Conservation (phyloP, 371 early-diverging fungal genomes). For the Apophysomyces variabilis region DNA sequence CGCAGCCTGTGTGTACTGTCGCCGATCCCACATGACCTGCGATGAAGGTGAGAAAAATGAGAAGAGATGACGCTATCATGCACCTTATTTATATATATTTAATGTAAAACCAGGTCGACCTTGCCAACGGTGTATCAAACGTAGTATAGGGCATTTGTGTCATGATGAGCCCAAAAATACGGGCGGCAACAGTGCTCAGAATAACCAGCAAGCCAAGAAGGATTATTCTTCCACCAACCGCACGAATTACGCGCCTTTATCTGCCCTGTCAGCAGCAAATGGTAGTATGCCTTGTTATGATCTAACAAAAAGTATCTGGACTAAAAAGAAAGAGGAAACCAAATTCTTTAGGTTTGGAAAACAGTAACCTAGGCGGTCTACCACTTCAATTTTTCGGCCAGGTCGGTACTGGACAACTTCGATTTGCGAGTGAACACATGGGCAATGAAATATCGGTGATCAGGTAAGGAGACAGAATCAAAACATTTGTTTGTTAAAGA, state of each 20-base stretch:
- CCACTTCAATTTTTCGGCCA: conserved; percentile 52
- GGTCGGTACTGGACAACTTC: conserved; percentile 63
- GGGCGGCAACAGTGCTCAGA: background rate
- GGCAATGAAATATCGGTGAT: conserved; percentile 84
- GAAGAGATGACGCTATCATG: background rate
- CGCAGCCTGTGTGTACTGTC: conserved; percentile 77
- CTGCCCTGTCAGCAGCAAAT: conserved; percentile 23
- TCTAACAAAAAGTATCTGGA: background rate
- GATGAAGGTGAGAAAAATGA: conserved; percentile 49
- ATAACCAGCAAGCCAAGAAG: conserved; percentile 15
- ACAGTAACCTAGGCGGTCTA: conserved; percentile 40
- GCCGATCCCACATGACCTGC: conserved; percentile 86
- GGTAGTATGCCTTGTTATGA: conserved; percentile 10
- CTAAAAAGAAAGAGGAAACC: background rate
- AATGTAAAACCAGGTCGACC: conserved; percentile 63
- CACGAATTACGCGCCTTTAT: conserved; percentile 11
- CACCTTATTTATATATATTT: background rate
- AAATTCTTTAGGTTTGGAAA: conserved; percentile 20
- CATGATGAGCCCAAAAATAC: conserved; percentile 57
- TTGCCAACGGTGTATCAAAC: conserved; percentile 89
- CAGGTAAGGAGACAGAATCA: conserved; percentile 33
- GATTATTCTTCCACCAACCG: conserved; percentile 9
- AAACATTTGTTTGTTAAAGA: background rate
- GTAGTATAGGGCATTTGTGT: conserved; percentile 88
- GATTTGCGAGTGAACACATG: conserved; percentile 81